These are phyloP conservation scores for Coemansia sp. DNA, from an alignment of 192 early-diverging fungal species.

Conservation along the genomic window DNA sequence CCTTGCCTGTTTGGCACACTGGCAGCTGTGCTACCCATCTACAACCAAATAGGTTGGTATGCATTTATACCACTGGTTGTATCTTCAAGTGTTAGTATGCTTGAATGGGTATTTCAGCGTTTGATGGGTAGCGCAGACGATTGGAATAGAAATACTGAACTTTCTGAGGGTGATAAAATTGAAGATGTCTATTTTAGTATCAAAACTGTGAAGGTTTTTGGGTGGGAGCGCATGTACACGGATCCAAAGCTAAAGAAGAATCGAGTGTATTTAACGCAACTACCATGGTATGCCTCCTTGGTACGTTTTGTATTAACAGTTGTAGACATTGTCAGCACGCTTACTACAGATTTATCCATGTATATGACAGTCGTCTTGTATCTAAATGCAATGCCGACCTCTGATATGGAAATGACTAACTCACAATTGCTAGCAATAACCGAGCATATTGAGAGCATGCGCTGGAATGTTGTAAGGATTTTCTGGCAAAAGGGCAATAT, in stretches of 20 bases:
- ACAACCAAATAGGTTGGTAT: not conserved
- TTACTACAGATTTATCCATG: not conserved
- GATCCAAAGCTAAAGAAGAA: not conserved
- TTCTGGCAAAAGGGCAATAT: no score
- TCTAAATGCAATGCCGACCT: not conserved
- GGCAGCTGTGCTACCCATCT: not conserved
- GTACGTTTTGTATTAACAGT: not conserved
- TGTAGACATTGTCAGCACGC: not conserved
- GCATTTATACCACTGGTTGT: not conserved
- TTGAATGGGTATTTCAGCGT: not conserved
- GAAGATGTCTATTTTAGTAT: not conserved
- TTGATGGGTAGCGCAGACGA: not conserved
- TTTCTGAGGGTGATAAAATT: not conserved
- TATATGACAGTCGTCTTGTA: conserved; percentile 1
- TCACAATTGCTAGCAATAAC: not conserved
- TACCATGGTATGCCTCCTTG: not conserved
- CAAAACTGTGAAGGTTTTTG: conserved; percentile 8
- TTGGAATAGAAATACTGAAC: not conserved
- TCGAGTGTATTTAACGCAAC: no score
- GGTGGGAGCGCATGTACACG: conserved; percentile 4
- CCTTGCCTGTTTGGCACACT: not conserved
- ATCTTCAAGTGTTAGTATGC: no score
- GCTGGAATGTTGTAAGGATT: not conserved
- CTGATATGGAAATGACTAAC: not conserved
- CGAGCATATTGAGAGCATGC: not conserved